phyloP scores from a whole-genome alignment of 2,329 filamentous ascomycete species.

The Microcera coccophila region DNA sequence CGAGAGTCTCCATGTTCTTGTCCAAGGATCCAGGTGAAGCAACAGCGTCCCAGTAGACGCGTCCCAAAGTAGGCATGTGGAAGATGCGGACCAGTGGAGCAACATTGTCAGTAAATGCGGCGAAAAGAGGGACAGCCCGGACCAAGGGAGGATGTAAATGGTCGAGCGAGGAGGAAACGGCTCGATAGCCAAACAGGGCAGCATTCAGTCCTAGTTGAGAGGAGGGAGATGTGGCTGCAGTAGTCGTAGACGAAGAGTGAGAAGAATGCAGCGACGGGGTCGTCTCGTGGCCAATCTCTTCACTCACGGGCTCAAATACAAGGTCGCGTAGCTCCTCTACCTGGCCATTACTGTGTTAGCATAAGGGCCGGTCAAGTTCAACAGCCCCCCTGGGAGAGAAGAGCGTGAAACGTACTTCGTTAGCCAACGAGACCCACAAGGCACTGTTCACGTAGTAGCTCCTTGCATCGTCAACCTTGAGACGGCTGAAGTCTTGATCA shows the following conservation, averaged over 20 bases:
- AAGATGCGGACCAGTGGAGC: slow-evolving; percentile 26
- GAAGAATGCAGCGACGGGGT: not conserved
- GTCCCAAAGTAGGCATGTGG: slow-evolving; percentile 26
- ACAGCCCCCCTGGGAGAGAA: no score
- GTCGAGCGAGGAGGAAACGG: not conserved
- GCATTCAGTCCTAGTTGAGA: not conserved
- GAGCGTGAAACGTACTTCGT: no score
- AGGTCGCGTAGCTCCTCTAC: not conserved
- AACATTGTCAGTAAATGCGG: slow-evolving; percentile 26
- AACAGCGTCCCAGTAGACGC: slow-evolving; percentile 24
- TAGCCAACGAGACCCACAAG: slow-evolving; percentile 11
- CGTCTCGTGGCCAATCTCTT: not conserved
- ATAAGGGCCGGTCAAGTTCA: slow-evolving; percentile 10
- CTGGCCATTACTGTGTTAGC: not conserved
- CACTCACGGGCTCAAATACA: not conserved
- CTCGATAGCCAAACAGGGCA: not conserved
- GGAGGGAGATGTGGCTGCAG: no score
- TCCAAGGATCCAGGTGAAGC: slow-evolving; percentile 13
- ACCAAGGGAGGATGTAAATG: not conserved
- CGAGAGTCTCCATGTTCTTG: slow-evolving; percentile 18
- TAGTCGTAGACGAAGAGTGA: no score
- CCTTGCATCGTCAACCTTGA: slow-evolving; percentile 9
- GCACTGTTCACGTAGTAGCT: slow-evolving; percentile 17
- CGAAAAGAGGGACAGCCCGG: not conserved
- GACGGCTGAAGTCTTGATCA: slow-evolving; percentile 6